A percentile compares a stretch with the other conserved stretches of the same genome.
Evolutionary conservation across 2,329 filamentous ascomycete genomes (phyloP).

Genomic region (Ophiostoma populinum): DNA sequence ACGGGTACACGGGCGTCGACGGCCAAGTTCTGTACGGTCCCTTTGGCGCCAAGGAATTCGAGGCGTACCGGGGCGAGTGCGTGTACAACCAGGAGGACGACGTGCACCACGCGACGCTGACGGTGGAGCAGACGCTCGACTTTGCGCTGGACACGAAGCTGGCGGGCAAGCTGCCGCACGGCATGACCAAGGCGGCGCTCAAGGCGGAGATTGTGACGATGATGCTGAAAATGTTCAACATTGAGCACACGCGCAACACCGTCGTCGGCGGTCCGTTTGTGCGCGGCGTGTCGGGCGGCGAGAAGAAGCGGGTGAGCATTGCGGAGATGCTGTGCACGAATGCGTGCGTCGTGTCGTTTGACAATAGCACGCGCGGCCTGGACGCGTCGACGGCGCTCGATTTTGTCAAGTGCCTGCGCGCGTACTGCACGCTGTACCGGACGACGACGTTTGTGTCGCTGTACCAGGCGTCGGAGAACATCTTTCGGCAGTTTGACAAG

Average conservation of each 20-base stretch:
- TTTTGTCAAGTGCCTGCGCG: slow-evolving; percentile 45
- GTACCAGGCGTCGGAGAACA: slow-evolving; percentile 72
- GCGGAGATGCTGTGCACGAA: slow-evolving; percentile 68
- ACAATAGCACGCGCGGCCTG: slow-evolving; percentile 43
- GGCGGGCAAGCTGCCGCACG: slow-evolving; percentile 60
- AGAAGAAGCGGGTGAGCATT: slow-evolving; percentile 66
- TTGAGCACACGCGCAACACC: slow-evolving; percentile 72
- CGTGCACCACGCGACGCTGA: slow-evolving; percentile 68
- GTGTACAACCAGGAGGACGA: slow-evolving; percentile 82
- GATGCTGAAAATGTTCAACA: slow-evolving; percentile 83
- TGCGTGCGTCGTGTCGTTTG: slow-evolving; percentile 56
- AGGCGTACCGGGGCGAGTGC: slow-evolving; percentile 61
- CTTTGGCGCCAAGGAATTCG: slow-evolving; percentile 53
- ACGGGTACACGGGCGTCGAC: slow-evolving; percentile 33
- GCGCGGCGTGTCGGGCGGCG: slow-evolving; percentile 63
- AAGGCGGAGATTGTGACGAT: slow-evolving; percentile 58
- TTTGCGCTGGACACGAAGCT: slow-evolving; percentile 78
- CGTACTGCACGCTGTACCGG: slow-evolving; percentile 70
- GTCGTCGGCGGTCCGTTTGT: slow-evolving; percentile 71
- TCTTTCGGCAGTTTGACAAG: slow-evolving; percentile 68
- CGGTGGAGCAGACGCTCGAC: slow-evolving; percentile 70
- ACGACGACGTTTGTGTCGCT: slow-evolving; percentile 73
- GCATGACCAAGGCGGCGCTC: slow-evolving; percentile 50
- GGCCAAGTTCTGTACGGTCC: slow-evolving; percentile 67
- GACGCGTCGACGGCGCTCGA: slow-evolving; percentile 38